These are phyloP conservation scores for Dendrobium catenatum DNA, from an alignment of 106 monocot species.

Conservation along the genomic window DNA sequence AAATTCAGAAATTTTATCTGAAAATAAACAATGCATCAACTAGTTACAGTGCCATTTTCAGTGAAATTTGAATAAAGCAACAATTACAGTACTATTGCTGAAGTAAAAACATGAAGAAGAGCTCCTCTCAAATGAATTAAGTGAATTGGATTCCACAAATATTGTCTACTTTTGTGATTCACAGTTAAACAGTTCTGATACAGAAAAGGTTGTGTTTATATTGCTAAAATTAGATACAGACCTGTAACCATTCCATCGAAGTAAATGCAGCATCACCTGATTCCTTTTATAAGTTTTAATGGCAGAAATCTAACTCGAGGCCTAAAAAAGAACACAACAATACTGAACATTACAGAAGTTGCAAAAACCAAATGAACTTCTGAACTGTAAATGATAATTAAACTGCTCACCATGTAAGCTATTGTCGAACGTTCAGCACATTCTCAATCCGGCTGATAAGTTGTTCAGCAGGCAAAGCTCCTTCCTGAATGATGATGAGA, in stretches of 20 bases:
- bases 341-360: not conserved
- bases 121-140: too few relatives aligned
- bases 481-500: conserved; percentile 48
- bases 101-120: too few relatives aligned
- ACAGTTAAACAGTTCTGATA: not conserved
- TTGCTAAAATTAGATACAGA: not conserved
- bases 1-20: too few relatives aligned
- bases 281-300: too few relatives aligned
- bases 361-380: not conserved
- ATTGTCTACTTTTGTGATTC: not conserved
- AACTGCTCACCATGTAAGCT: conserved; percentile 10
- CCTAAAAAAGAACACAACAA: not conserved
- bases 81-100: too few relatives aligned
- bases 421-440: conserved; percentile 40
- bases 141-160: too few relatives aligned
- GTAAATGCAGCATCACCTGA: too few relatives aligned
- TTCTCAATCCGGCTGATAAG: conserved; percentile 67
- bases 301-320: too few relatives aligned
- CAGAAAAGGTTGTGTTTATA: not conserved
- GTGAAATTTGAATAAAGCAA: too few relatives aligned
- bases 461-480: conserved; percentile 73
- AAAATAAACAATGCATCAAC: too few relatives aligned
- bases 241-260: too few relatives aligned
- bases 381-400: not conserved
- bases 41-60: too few relatives aligned